These are phyloP conservation scores for Pseudogymnoascus verrucosus DNA, from an alignment of 2,329 filamentous ascomycete genomes.

Conservation along the genomic window DNA sequence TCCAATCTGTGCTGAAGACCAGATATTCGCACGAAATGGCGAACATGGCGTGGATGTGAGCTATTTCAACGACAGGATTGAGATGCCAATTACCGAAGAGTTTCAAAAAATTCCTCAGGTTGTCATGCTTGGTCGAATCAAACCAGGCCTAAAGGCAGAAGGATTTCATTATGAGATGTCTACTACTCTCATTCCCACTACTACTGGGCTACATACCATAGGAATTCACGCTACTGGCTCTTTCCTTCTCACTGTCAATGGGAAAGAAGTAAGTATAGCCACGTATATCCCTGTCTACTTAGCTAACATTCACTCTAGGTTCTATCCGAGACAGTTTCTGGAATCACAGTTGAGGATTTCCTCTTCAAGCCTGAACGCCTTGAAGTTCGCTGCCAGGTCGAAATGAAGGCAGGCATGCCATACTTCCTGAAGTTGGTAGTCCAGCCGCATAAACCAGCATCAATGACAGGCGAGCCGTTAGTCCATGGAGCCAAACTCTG, in stretches of 20 bases:
- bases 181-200: slow-evolving; percentile 8
- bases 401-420: background rate
- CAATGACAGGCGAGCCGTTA: slow-evolving; percentile 10
- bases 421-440: background rate
- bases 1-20: background rate
- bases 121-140: slow-evolving; percentile 10
- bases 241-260: background rate
- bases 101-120: background rate
- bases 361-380: slow-evolving; percentile 16
- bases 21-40: slow-evolving; percentile 3
- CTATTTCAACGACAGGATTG: slow-evolving; percentile 1
- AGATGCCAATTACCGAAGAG: background rate
- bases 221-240: slow-evolving; percentile 9
- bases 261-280: background rate
- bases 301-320: background rate
- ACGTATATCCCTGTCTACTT: background rate
- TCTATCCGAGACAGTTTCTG: background rate
- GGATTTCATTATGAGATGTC: slow-evolving; percentile 9
- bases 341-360: slow-evolving; percentile 16
- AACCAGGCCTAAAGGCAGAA: background rate
- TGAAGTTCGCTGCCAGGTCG: slow-evolving; percentile 8
- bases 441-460: background rate
- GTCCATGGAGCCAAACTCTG: slow-evolving; percentile 13
- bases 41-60: slow-evolving; percentile 11
- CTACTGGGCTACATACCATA: slow-evolving; percentile 9